A percentile compares a stretch with the other conserved stretches of the same genome.
These are phyloP conservation scores for Candida taoyuanica DNA, from an alignment of 805 yeast species.

Conservation along the genomic window DNA sequence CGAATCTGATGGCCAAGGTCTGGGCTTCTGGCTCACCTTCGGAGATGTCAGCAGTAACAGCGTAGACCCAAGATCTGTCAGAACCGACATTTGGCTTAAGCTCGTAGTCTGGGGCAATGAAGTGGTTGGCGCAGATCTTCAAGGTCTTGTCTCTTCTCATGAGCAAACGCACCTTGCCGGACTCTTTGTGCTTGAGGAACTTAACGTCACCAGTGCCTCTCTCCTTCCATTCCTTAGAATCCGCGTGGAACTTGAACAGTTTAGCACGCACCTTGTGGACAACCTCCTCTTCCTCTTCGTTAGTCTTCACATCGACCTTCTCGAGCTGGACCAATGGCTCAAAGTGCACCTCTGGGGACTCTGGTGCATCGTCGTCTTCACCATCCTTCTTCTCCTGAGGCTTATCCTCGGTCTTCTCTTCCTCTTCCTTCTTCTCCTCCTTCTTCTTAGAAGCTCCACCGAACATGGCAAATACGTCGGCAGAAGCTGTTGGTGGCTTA, in stretches of 20 bases:
- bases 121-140: constrained; percentile 97
- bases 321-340: constrained; percentile 95
- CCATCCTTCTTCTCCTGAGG: constrained; percentile 31
- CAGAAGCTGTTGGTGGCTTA: constrained; percentile 68
- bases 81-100: constrained; percentile 93
- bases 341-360: constrained; percentile 66
- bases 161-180: constrained; percentile 80
- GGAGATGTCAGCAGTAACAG: constrained; percentile 88
- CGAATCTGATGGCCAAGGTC: constrained; percentile 95
- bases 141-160: constrained; percentile 99
- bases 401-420: constrained; percentile 38
- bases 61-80: constrained; percentile 98
- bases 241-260: constrained; percentile 83
- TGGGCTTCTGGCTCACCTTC: constrained; percentile 96
- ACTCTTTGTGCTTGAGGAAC: constrained; percentile 81
- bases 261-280: constrained; percentile 88
- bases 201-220: constrained; percentile 99
- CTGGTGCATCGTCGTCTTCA: constrained; percentile 34
- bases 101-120: constrained; percentile 73
- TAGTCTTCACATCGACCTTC: constrained; percentile 93
- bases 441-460: constrained; percentile 82
- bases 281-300: constrained; percentile 86
- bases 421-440: constrained; percentile 33
- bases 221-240: constrained; percentile 95
- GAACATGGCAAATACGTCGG: constrained; percentile 90